These are phyloP conservation scores for Pleurotus tuber-regium DNA, from an alignment of 768 basidiomycete genomes.

Conservation along the genomic window DNA sequence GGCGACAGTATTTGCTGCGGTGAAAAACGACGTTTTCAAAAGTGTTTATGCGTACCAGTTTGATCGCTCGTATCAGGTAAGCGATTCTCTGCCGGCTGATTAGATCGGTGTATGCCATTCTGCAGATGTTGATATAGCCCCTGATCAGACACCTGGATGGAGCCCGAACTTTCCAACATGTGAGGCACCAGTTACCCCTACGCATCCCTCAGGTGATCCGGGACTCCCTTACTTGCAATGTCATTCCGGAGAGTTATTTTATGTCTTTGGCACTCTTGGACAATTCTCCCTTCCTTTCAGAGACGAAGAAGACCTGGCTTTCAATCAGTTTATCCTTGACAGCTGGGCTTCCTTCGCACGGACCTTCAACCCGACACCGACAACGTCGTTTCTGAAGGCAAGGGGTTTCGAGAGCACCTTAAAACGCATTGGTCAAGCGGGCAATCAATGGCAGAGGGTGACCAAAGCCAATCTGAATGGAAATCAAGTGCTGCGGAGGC, in stretches of 20 bases:
- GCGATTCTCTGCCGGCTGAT: not conserved
- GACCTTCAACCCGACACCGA: conserved; percentile 45
- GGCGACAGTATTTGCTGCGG: conserved; percentile 43
- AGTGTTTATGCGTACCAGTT: conserved; percentile 46
- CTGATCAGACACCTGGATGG: conserved; percentile 31
- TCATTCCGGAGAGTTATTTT: conserved; percentile 30
- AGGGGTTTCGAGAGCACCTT: conserved; percentile 38
- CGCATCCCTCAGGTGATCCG: not conserved
- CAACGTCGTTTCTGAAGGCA: conserved; percentile 35
- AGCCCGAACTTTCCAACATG: conserved; percentile 43
- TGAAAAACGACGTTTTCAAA: conserved; percentile 37
- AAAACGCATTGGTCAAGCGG: conserved; percentile 23
- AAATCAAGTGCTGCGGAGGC: conserved; percentile 26
- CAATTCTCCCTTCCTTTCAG: conserved; percentile 39
- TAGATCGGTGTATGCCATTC: not conserved
- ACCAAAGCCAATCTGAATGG: conserved; percentile 21
- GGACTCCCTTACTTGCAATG: conserved; percentile 21
- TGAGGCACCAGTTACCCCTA: conserved; percentile 29
- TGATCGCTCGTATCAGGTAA: conserved; percentile 37
- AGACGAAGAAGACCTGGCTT: conserved; percentile 41
- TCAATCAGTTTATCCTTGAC: conserved; percentile 42
- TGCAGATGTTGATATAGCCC: not conserved
- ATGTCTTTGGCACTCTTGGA: conserved; percentile 32
- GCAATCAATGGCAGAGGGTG: conserved; percentile 31
- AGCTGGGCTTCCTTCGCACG: conserved; percentile 46